Evolutionary conservation across 768 basidiomycete genomes (phyloP), one percentile per base, ranked within the genome.

Genomic region (Tubosaeta brunneosetosa): DNA sequence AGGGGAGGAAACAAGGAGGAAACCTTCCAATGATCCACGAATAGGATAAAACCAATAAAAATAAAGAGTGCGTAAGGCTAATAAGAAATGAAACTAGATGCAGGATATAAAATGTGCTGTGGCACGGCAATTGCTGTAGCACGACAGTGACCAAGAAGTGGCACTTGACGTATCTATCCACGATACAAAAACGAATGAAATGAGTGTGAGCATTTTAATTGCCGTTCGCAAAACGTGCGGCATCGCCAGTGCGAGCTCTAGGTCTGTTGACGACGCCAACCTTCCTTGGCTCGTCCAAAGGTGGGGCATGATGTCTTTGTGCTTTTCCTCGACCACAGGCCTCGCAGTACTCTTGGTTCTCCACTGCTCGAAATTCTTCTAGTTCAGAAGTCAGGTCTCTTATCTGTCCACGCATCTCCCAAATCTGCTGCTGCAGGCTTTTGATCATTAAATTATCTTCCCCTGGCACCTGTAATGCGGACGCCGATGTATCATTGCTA

Each of bases 341-440:
- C 4, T 77, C 72, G 65, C 88, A 91, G 51, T 78, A 80, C 22
- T 61, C 64, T 44, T 72, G 71, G 43, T 69, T 65, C 37, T 75
- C 75, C 14, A 59, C 65, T 26, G 67, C 68, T 44, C 76, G 80
- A 38, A 84, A 68, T 25, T 75, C 78, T 32, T 85, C 83, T 32
- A 91, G 65, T 65, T 91, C 86, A 17, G 78, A 74, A 56, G 86
- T 84, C 52, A 92, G 71, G 63, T 85, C 84, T 44, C 79, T 79
- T 42, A 91, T 78, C 63, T 87, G 85, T 12, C 80, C 78, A 62
- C 87, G 87, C 47, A 91, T 71, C 61, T 90, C 88, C 83, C 79
- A 82, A 47, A 89, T 77, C 53, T 86, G 83, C 52, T 74, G 78
- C 61, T 88, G 85, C 84, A 88, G 67, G 17, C 74, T 70, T 53